Percentiles rank a stretch among this genome's conserved stretches.
Evolutionary conservation across 768 basidiomycete species (phyloP).

Genomic region (Arthromyces matolae): DNA sequence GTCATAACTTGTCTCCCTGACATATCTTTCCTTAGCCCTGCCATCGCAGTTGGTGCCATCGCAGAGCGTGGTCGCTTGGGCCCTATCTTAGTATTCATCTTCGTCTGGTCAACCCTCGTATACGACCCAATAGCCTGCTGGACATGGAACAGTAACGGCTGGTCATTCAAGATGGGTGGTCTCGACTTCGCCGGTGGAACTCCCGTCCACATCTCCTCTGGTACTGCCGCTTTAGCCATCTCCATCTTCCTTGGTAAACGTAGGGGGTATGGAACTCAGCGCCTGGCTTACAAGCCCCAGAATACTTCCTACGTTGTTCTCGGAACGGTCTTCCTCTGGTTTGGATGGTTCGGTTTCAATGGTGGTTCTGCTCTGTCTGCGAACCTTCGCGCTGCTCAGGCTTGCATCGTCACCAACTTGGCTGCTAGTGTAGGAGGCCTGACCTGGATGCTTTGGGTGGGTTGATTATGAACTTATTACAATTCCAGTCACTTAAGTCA

Average conservation of each 20-base stretch:
- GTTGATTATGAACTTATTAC: conserved; percentile 9
- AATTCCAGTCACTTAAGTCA: background rate
- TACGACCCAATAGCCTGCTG: conserved; percentile 96
- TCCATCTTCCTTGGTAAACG: conserved; percentile 90
- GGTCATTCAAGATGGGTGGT: conserved; percentile 75
- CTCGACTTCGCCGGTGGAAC: conserved; percentile 95
- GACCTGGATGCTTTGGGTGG: conserved; percentile 89
- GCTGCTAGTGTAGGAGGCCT: conserved; percentile 86
- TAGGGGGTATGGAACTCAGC: conserved; percentile 86
- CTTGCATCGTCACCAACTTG: conserved; percentile 91
- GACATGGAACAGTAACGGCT: conserved; percentile 86
- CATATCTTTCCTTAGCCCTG: conserved; percentile 51
- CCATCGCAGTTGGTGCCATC: conserved; percentile 88
- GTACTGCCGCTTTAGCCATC: conserved; percentile 86
- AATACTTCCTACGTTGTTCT: conserved; percentile 90
- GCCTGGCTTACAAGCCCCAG: conserved; percentile 89
- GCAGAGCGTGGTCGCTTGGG: conserved; percentile 86
- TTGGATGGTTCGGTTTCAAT: conserved; percentile 95
- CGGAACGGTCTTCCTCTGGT: conserved; percentile 94
- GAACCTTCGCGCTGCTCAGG: conserved; percentile 82
- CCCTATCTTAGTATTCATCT: conserved; percentile 86
- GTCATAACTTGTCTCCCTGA: conserved; percentile 11
- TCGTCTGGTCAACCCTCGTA: conserved; percentile 83
- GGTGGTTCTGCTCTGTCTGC: conserved; percentile 89
- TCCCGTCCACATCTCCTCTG: conserved; percentile 95